Conservation (phyloP, 1,284 basidiomycete genomes). For the Mycena citricolor region DNA sequence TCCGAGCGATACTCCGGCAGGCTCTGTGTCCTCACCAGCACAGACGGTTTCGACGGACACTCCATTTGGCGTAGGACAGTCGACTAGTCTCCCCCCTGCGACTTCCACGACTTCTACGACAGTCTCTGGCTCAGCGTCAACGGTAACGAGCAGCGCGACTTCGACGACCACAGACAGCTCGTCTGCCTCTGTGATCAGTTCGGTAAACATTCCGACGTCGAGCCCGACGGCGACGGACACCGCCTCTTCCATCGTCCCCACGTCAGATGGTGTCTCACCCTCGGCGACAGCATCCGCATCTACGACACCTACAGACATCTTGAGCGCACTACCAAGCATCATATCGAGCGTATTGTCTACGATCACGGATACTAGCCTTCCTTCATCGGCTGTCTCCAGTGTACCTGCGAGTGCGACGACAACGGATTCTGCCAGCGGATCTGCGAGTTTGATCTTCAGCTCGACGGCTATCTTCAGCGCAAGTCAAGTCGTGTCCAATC, state of each 20-base stretch:
- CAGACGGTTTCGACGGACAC: not conserved
- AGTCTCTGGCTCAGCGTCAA: not conserved
- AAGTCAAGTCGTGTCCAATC: constrained; percentile 7
- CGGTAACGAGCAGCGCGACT: constrained; percentile 1
- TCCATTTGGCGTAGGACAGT: too few species aligned
- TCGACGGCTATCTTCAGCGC: too few species aligned
- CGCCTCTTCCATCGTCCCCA: constrained; percentile 17
- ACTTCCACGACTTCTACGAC: constrained; percentile 2
- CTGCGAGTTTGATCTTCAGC: constrained; percentile 16
- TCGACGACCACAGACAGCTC: constrained; percentile 1
- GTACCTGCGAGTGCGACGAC: constrained; percentile 1
- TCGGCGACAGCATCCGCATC: constrained; percentile 6
- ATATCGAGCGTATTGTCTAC: constrained; percentile 9
- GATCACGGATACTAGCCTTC: constrained; percentile 11
- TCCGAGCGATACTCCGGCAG: not conserved
- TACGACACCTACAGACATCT: not conserved
- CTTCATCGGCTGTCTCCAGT: constrained; percentile 8
- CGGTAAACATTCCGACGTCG: constrained; percentile 8
- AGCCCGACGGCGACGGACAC: constrained; percentile 13
- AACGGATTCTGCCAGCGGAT: not conserved
- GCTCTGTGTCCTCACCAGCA: not conserved
- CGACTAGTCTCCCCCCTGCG: not conserved
- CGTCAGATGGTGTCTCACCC: constrained; percentile 15
- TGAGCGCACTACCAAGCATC: constrained; percentile 1
- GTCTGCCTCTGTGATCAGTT: constrained; percentile 8